phyloP scores from a whole-genome alignment of 2,329 filamentous ascomycete species.

The Decorospora gaudefroyi region DNA sequence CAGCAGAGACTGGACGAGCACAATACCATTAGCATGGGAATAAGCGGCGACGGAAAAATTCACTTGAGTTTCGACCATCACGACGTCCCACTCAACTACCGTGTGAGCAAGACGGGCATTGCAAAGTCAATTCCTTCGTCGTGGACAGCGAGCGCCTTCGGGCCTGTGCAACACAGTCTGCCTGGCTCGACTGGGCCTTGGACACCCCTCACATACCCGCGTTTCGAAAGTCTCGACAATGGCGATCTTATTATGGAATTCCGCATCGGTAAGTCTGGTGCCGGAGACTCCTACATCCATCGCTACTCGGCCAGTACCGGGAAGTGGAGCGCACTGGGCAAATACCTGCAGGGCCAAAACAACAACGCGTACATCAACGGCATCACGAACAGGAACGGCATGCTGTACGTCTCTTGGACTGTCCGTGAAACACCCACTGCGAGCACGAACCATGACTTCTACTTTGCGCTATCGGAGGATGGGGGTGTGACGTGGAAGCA shows the following conservation, averaged over 20 bases:
- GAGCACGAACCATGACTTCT: slow-evolving; percentile 57
- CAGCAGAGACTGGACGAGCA: slow-evolving; percentile 59
- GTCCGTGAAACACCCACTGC: slow-evolving; percentile 56
- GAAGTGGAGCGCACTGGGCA: slow-evolving; percentile 49
- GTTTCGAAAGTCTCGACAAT: slow-evolving; percentile 51
- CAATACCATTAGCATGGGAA: slow-evolving; percentile 59
- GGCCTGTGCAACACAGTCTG: slow-evolving; percentile 35
- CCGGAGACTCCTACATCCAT: slow-evolving; percentile 57
- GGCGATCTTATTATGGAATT: slow-evolving; percentile 55
- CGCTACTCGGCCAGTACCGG: slow-evolving; percentile 48
- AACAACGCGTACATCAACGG: slow-evolving; percentile 61
- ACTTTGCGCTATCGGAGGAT: slow-evolving; percentile 56
- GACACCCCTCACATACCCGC: slow-evolving; percentile 55
- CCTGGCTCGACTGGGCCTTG: slow-evolving; percentile 41
- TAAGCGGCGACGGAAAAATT: slow-evolving; percentile 59
- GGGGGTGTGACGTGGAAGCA: slow-evolving; percentile 53
- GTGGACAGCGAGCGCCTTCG: slow-evolving; percentile 39
- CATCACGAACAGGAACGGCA: slow-evolving; percentile 45
- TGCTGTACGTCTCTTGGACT: slow-evolving; percentile 56
- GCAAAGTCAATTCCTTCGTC: slow-evolving; percentile 36
- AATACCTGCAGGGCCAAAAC: slow-evolving; percentile 52
- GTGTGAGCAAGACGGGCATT: slow-evolving; percentile 38
- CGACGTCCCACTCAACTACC: slow-evolving; percentile 45
- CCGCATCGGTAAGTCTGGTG: slow-evolving; percentile 57
- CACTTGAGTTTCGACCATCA: slow-evolving; percentile 60